Conservation (phyloP, 176 grass and related monocot species). For the Triticum timopheevii region DNA sequence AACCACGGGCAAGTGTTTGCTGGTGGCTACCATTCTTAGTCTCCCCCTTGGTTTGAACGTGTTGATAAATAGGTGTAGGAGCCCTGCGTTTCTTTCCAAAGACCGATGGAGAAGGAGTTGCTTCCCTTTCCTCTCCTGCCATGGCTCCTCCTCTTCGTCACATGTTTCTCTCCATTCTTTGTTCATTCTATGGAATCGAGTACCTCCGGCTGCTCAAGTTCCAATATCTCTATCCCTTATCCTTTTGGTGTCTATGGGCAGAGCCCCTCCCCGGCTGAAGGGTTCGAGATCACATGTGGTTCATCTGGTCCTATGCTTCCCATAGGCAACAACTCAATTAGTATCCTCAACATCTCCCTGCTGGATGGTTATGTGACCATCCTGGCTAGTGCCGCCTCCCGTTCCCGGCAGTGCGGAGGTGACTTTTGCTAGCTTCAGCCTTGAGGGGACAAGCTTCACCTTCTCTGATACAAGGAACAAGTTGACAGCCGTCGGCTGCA, state of each 20-base stretch:
- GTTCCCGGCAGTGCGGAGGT: neutral
- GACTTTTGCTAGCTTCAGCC: neutral
- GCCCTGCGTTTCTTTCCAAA: neutral
- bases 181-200: neutral
- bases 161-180: neutral
- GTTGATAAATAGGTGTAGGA: neutral
- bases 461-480: constrained; percentile 17
- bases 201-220: neutral
- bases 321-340: neutral
- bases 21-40: neutral
- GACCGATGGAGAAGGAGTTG: neutral
- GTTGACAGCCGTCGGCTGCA: neutral
- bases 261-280: neutral
- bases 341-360: constrained; percentile 7
- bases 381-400: neutral
- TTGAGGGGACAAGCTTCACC: constrained; percentile 1
- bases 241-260: neutral
- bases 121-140: neutral
- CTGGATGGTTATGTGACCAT: neutral
- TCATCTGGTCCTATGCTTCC: neutral
- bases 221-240: neutral
- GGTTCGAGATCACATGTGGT: neutral
- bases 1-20: neutral
- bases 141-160: neutral
- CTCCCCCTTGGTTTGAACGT: neutral